Conservation (phyloP, 257 asterid genomes). For the Scutellaria minor region DNA sequence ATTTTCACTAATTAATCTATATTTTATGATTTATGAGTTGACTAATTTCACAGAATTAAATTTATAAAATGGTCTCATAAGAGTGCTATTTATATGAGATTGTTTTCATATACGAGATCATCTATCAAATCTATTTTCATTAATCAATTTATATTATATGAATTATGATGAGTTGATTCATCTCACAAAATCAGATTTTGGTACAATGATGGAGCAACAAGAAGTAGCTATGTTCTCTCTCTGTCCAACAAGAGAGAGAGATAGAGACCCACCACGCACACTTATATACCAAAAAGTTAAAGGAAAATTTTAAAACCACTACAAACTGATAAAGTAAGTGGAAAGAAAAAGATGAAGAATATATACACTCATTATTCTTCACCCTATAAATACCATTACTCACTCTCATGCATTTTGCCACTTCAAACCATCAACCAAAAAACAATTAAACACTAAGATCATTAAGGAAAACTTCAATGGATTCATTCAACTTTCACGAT, state of each 20-base stretch:
- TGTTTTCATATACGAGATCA: no score
- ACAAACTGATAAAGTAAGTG: slow-evolving; percentile 22
- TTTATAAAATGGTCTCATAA: no score
- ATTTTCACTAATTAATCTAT: no score
- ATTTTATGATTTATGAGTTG: no score
- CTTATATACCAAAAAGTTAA: slow-evolving; percentile 20
- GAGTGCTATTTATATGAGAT: no score
- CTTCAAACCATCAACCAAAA: background rate
- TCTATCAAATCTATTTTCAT: no score
- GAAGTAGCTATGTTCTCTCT: slow-evolving; percentile 13
- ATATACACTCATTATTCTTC: background rate
- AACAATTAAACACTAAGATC: background rate
- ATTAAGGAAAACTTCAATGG: slow-evolving; percentile 36
- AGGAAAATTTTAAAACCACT: slow-evolving; percentile 33
- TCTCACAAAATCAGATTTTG: no score
- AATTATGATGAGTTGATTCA: no score
- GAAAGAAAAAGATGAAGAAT: slow-evolving; percentile 21
- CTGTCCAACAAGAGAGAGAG: background rate
- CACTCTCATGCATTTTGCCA: slow-evolving; percentile 23
- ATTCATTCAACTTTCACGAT: slow-evolving; percentile 43
- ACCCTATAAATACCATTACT: slow-evolving; percentile 36
- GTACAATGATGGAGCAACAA: background rate
- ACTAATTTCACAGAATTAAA: no score
- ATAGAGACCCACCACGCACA: slow-evolving; percentile 32
- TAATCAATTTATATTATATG: no score